Conservation (phyloP, 2,329 filamentous ascomycete genomes). For the Mycosphaerella arachidis region DNA sequence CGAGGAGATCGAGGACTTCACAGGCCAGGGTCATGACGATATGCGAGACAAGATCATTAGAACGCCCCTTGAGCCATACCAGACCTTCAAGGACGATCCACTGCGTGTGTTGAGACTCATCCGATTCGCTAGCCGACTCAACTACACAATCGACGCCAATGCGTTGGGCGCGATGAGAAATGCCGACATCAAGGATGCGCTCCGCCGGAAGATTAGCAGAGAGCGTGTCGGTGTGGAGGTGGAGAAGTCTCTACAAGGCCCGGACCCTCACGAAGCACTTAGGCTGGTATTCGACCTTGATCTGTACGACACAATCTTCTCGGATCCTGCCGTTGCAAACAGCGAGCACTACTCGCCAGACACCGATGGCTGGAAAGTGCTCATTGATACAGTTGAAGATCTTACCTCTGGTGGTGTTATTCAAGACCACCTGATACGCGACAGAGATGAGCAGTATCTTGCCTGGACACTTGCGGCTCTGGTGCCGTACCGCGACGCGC, state of each 20-base stretch:
- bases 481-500: slow-evolving; percentile 64
- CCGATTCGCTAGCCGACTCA: slow-evolving; percentile 80
- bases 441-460: slow-evolving; percentile 62
- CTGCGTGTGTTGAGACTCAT: slow-evolving; percentile 81
- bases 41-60: slow-evolving; percentile 68
- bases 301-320: slow-evolving; percentile 70
- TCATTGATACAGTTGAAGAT: slow-evolving; percentile 61
- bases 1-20: slow-evolving; percentile 77
- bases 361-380: slow-evolving; percentile 55
- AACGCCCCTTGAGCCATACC: slow-evolving; percentile 80
- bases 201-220: slow-evolving; percentile 85
- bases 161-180: slow-evolving; percentile 73
- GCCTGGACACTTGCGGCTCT: slow-evolving; percentile 74
- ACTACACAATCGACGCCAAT: slow-evolving; percentile 69
- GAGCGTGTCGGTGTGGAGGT: slow-evolving; percentile 84
- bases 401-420: slow-evolving; percentile 31
- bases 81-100: slow-evolving; percentile 93
- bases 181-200: slow-evolving; percentile 67
- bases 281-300: slow-evolving; percentile 61
- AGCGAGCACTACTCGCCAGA: slow-evolving; percentile 53
- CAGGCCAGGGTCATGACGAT: slow-evolving; percentile 66
- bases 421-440: slow-evolving; percentile 49
- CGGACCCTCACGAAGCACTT: slow-evolving; percentile 59
- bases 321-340: slow-evolving; percentile 53
- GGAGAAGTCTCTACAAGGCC: slow-evolving; percentile 84